Conservation (phyloP, 257 asterid genomes). For the Linaria vulgaris region DNA sequence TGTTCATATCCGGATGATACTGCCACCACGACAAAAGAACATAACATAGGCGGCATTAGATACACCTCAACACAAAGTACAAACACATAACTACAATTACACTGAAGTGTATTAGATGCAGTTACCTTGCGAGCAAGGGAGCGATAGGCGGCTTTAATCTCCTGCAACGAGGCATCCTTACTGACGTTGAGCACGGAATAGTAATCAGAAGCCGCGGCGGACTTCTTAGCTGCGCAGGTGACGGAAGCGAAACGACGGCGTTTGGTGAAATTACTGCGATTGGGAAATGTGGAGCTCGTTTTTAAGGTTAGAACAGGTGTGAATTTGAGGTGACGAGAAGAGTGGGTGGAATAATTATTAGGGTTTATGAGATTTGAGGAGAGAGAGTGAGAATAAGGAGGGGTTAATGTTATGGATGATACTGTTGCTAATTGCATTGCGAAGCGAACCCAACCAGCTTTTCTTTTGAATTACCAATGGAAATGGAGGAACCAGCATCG, state of each 20-base stretch:
- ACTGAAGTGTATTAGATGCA: not conserved
- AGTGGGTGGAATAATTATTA: conserved; percentile 27
- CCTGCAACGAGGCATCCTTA: conserved; percentile 75
- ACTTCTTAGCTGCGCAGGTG: conserved; percentile 38
- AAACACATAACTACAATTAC: not conserved
- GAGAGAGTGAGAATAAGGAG: conserved; percentile 28
- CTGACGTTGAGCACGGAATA: conserved; percentile 76
- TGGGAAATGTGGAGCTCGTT: conserved; percentile 6
- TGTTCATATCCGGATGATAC: conserved; percentile 98
- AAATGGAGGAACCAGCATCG: too few relatives aligned
- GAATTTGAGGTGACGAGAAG: conserved; percentile 26
- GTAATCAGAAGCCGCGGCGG: conserved; percentile 53
- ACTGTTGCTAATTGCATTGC: too few relatives aligned
- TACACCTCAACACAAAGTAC: not conserved
- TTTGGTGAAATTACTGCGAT: conserved; percentile 22
- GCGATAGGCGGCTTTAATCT: conserved; percentile 85
- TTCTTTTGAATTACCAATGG: too few relatives aligned
- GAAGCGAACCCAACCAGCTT: too few relatives aligned
- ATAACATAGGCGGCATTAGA: too few relatives aligned
- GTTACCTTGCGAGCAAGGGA: conserved; percentile 86
- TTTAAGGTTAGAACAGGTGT: conserved; percentile 31
- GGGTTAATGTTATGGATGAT: too few relatives aligned
- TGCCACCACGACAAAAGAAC: conserved; percentile 36
- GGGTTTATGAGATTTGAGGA: conserved; percentile 36
- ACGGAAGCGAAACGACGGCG: conserved; percentile 51